Evolutionary conservation across 371 early-diverging fungal genomes (phyloP).

Genomic region (Apophysomyces ossiformis): DNA sequence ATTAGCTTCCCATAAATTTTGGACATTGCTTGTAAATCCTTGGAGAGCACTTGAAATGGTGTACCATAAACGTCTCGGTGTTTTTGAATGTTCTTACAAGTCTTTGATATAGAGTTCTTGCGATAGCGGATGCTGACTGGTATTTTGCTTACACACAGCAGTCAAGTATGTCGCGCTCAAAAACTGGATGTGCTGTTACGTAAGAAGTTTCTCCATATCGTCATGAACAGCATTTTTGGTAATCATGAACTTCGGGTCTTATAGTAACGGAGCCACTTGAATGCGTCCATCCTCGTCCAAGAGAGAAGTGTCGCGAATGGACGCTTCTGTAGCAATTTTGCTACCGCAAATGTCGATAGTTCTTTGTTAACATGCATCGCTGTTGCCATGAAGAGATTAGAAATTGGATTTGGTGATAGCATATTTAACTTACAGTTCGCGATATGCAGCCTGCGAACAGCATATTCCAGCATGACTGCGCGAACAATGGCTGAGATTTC

Average conservation of each 20-base stretch:
- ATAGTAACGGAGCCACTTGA: background rate
- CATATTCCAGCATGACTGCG: background rate
- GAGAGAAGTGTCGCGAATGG: background rate
- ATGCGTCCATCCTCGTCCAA: background rate
- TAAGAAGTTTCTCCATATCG: too few species aligned
- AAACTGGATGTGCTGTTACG: too few species aligned
- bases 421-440: background rate
- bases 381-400: background rate
- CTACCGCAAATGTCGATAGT: background rate
- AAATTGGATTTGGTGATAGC: background rate
- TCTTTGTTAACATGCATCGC: too few species aligned
- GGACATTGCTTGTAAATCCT: too few species aligned
- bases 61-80: too few species aligned
- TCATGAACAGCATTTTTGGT: background rate
- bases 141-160: too few species aligned
- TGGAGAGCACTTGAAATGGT: too few species aligned
- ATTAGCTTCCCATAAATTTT: too few species aligned
- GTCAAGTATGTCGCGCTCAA: too few species aligned
- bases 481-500: background rate
- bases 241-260: background rate
- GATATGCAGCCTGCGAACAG: background rate
- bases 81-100: too few species aligned
- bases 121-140: too few species aligned
- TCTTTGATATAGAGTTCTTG: too few species aligned
- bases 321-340: background rate